phyloP scores from a whole-genome alignment of 2,329 filamentous ascomycete species.

The Fusarium sp. region DNA sequence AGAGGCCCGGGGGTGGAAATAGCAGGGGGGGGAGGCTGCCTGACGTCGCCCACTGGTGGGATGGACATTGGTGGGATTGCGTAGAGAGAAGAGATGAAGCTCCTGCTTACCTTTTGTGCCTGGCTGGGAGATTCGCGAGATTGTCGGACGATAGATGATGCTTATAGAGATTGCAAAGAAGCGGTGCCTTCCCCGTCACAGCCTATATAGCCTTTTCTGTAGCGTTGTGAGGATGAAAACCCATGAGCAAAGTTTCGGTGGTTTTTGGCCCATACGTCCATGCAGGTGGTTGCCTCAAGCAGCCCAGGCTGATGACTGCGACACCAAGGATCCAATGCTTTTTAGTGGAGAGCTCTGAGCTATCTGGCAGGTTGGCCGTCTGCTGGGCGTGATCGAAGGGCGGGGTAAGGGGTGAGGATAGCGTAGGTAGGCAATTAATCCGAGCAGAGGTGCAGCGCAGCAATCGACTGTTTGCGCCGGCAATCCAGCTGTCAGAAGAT shows the following conservation, averaged over 20 bases:
- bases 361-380: slow-evolving; percentile 8
- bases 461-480: not conserved
- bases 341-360: slow-evolving; percentile 18
- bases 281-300: slow-evolving; percentile 4
- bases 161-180: not conserved
- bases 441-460: slow-evolving; percentile 2
- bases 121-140: not conserved
- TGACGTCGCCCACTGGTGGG: not conserved
- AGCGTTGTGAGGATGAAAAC: slow-evolving; percentile 21
- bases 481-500: not conserved
- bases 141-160: not conserved
- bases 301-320: not conserved
- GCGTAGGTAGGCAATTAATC: slow-evolving; percentile 30
- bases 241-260: not conserved
- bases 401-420: slow-evolving; percentile 42
- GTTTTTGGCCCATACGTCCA: not conserved
- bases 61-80: not conserved
- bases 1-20: slow-evolving; percentile 33
- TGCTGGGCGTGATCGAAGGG: slow-evolving; percentile 33
- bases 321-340: slow-evolving; percentile 11
- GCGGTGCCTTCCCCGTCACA: not conserved
- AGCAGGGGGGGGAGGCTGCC: slow-evolving; percentile 16
- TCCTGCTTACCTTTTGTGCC: not conserved
- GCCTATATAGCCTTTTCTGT: not conserved
- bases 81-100: not conserved